Evolutionary conservation across 805 yeast species (phyloP).

Genomic region (Spathaspora sp.): DNA sequence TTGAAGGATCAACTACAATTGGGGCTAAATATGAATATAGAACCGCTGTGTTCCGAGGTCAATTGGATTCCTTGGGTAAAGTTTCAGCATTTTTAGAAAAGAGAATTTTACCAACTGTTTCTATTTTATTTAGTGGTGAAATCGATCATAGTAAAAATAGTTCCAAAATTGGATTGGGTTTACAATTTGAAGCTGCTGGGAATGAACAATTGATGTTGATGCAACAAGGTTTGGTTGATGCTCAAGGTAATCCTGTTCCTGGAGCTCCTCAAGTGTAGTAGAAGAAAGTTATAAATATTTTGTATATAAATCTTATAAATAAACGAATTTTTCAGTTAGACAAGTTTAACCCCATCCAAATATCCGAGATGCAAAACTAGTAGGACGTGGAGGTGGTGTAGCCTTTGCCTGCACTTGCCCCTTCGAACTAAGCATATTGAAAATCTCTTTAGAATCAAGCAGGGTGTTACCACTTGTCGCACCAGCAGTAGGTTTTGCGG

Average conservation of each 20-base stretch:
- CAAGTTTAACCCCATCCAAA: slow-evolving; percentile 34
- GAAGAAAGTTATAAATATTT: background rate
- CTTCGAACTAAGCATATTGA: slow-evolving; percentile 9
- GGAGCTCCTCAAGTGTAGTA: slow-evolving; percentile 63
- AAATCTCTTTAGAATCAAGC: slow-evolving; percentile 12
- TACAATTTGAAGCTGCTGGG: slow-evolving; percentile 94
- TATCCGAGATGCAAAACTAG: slow-evolving; percentile 24
- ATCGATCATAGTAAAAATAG: slow-evolving; percentile 74
- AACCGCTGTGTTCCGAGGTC: slow-evolving; percentile 93
- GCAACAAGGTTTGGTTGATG: slow-evolving; percentile 83
- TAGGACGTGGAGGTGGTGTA: slow-evolving; percentile 1
- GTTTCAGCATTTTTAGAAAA: slow-evolving; percentile 89
- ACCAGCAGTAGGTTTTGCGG: slow-evolving; percentile 7
- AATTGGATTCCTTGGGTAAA: slow-evolving; percentile 86
- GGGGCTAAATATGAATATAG: slow-evolving; percentile 99
- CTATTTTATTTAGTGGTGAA: slow-evolving; percentile 86
- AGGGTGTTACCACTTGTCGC: slow-evolving; percentile 4
- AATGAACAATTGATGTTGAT: slow-evolving; percentile 87
- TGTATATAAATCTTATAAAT: slow-evolving; percentile 6
- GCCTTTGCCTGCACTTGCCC: too few relatives aligned
- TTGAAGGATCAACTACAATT: slow-evolving; percentile 88
- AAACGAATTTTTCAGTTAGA: too few relatives aligned
- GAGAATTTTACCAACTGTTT: slow-evolving; percentile 87
- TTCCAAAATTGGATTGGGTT: slow-evolving; percentile 86
- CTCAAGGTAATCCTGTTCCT: slow-evolving; percentile 81